Evolutionary conservation across 192 early-diverging fungal genomes (phyloP).

Genomic region (Entomortierella beljakovae): DNA sequence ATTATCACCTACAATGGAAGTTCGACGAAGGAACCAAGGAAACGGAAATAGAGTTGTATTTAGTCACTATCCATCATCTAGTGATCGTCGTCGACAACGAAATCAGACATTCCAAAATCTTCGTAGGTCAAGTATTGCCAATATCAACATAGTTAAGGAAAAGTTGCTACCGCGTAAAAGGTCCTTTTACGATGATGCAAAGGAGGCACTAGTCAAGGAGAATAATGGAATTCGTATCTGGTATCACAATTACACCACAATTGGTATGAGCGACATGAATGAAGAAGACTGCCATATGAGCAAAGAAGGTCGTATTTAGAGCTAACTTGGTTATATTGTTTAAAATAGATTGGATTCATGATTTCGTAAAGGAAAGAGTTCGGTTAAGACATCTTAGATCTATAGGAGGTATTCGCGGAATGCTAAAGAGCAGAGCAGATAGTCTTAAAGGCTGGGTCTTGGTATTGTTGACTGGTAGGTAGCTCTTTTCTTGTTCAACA

Average conservation of each 20-base stretch:
- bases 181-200: slow-evolving; percentile 61
- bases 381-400: slow-evolving; percentile 69
- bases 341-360: slow-evolving; percentile 87
- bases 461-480: slow-evolving; percentile 69
- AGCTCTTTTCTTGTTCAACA: not conserved
- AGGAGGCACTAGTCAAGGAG: slow-evolving; percentile 62
- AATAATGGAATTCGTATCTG: slow-evolving; percentile 68
- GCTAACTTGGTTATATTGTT: not conserved
- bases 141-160: slow-evolving; percentile 43
- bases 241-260: slow-evolving; percentile 69
- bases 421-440: slow-evolving; percentile 72
- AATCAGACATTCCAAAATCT: slow-evolving; percentile 26
- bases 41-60: slow-evolving; percentile 31
- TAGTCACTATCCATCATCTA: slow-evolving; percentile 5
- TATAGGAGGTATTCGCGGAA: slow-evolving; percentile 66
- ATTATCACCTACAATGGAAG: slow-evolving; percentile 41
- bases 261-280: slow-evolving; percentile 61
- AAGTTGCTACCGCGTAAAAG: slow-evolving; percentile 44
- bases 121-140: slow-evolving; percentile 41
- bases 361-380: slow-evolving; percentile 85
- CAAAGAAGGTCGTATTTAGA: too few relatives aligned
- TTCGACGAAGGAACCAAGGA: slow-evolving; percentile 17
- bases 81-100: not conserved
- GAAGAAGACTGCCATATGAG: too few relatives aligned
- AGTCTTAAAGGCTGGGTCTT: slow-evolving; percentile 90